Base-by-base conservation (phyloP, 2,329 filamentous ascomycete species). In the Seiridium unicorne region DNA sequence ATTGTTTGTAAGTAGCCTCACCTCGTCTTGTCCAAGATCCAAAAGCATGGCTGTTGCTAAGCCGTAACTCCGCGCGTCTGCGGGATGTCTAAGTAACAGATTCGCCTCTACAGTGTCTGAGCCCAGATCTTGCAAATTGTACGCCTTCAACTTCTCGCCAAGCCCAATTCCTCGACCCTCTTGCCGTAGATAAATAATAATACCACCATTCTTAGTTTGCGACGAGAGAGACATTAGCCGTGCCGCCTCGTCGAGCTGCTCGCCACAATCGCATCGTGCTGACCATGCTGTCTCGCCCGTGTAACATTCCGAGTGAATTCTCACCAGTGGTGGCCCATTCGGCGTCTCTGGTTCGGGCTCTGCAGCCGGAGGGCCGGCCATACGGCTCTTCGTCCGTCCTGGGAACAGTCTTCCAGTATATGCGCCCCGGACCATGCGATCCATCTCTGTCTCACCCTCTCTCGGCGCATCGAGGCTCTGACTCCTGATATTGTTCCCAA, bases 251-350 rank as follows among this genome's bases (percentile, higher is more conserved):
- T 99, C 95, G 2, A 99, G 84, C 74, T 99, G 95, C 77, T 99
- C 95, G 60, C 95, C 95, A 74, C 95, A 99, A 77, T 99, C 95
- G 78, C 95, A 99, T 35, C 95, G 88, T 42, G 95, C 94, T 6
- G 93, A 97, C 95, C 95, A 98, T 1, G 96, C 95, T 1, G 95
- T 99, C 80, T 99, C 95, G 61, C 95, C 95, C 0, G 95, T 99
- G 76, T 99, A 99, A 78, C 95, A 99, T 76, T 99, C 95, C 3
- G 92, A 96, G 75, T 99, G 95, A 71, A 99, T 99, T 60, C 95
- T 86, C 51, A 99, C 94, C 44, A 99, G 80, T 0, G 95, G 92
- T 1, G 89, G 76, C 3, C 70, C 70, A 13, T 40, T 57, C 4
- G 64, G 59, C 32, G 64, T 36, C 4, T 64, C 65, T 44, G 58